Conservation (phyloP, 2,329 filamentous ascomycete genomes). For the Coniochaeta ligniaria region DNA sequence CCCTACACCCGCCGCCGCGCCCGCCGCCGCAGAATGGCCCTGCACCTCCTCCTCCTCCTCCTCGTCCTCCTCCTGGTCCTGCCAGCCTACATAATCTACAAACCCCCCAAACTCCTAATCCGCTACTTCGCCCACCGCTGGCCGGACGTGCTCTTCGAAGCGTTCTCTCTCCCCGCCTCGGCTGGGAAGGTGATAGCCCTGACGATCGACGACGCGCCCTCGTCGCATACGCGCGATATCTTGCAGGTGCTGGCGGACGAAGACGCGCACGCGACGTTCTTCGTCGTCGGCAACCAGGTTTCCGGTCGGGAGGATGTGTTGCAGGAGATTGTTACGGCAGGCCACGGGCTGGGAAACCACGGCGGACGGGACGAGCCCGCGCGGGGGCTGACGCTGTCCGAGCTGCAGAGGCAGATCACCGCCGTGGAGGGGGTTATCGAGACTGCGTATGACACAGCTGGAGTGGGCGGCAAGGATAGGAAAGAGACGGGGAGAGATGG, state of each 20-base stretch:
- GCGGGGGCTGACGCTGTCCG: constrained; percentile 47
- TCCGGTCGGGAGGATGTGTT: constrained; percentile 42
- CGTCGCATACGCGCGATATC: constrained; percentile 63
- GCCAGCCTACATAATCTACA: constrained; percentile 67
- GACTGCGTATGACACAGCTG: constrained; percentile 44
- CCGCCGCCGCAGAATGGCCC: constrained; percentile 51
- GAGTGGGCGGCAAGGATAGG: constrained; percentile 6
- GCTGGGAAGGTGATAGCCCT: constrained; percentile 64
- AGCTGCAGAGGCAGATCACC: constrained; percentile 56
- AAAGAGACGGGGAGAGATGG: constrained; percentile 22
- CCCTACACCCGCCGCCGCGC: constrained; percentile 49
- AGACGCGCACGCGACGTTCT: constrained; percentile 74
- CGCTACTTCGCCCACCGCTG: constrained; percentile 62
- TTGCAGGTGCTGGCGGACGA: constrained; percentile 58
- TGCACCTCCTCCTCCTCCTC: constrained; percentile 33
- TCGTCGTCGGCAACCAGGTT: constrained; percentile 78
- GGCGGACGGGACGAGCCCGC: constrained; percentile 83
- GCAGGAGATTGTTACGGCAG: constrained; percentile 48
- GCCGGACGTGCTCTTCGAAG: constrained; percentile 74
- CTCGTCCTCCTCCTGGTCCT: constrained; percentile 25
- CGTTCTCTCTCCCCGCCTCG: constrained; percentile 32
- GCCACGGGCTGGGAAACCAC: constrained; percentile 77
- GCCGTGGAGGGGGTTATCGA: constrained; percentile 56
- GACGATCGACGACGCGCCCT: constrained; percentile 83
- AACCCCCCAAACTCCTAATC: constrained; percentile 67